Conservation (phyloP, 2,329 filamentous ascomycete species). For the Ramichloridium luteum region DNA sequence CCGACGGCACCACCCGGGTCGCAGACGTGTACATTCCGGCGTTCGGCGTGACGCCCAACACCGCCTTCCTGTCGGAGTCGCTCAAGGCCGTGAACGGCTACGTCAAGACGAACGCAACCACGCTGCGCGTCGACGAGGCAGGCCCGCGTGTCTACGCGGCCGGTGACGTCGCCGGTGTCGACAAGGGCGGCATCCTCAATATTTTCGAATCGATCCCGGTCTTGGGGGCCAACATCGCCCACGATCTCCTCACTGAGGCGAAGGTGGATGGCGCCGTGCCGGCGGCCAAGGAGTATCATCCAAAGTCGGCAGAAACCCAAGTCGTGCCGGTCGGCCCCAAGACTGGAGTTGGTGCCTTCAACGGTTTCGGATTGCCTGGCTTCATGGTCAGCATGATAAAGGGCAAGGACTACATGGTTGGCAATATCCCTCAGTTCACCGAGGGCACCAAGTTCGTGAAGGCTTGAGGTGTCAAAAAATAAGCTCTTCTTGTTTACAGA, state of each 20-base stretch:
- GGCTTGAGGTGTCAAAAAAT: slow-evolving; percentile 10
- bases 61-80: slow-evolving; percentile 36
- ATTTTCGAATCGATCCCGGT: slow-evolving; percentile 30
- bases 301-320: slow-evolving; percentile 22
- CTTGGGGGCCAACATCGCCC: slow-evolving; percentile 33
- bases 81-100: slow-evolving; percentile 34
- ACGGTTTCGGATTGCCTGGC: slow-evolving; percentile 23
- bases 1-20: slow-evolving; percentile 35
- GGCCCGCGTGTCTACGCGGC: slow-evolving; percentile 36
- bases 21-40: slow-evolving; percentile 44
- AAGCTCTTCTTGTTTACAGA: too few species aligned
- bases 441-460: slow-evolving; percentile 21
- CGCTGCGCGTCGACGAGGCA: slow-evolving; percentile 34
- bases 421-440: slow-evolving; percentile 16
- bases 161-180: slow-evolving; percentile 36
- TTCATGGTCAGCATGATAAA: slow-evolving; percentile 25
- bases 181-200: slow-evolving; percentile 31
- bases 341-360: slow-evolving; percentile 27
- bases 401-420: slow-evolving; percentile 26
- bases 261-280: slow-evolving; percentile 11
- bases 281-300: slow-evolving; percentile 17
- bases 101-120: slow-evolving; percentile 36
- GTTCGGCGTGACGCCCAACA: slow-evolving; percentile 41
- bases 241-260: slow-evolving; percentile 31
- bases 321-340: slow-evolving; percentile 20